Percentiles rank a stretch among this genome's conserved stretches.
These are phyloP conservation scores for Pythium myriotylum DNA, from an alignment of 352 stramenopile genomes.

Conservation along the genomic window DNA sequence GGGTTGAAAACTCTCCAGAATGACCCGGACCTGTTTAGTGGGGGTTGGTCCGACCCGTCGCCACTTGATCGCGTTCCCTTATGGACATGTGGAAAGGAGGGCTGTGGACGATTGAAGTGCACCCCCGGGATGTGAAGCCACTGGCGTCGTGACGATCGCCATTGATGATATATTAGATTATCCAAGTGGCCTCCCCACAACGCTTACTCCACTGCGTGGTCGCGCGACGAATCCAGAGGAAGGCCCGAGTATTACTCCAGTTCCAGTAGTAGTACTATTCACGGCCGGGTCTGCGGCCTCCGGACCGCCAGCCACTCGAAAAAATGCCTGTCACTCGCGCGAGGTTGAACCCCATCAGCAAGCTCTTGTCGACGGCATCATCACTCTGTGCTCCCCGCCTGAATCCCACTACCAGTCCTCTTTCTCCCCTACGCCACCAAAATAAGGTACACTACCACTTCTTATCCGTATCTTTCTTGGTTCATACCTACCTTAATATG, in stretches of 20 bases:
- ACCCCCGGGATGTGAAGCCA: slow-evolving; percentile 20
- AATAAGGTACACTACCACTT: too few species aligned
- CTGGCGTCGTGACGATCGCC: too few species aligned
- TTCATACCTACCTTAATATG: background rate
- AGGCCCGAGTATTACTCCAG: too few species aligned
- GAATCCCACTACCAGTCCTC: too few species aligned
- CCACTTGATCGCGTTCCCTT: slow-evolving; percentile 34
- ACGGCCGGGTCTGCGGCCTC: too few species aligned
- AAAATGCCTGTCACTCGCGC: slow-evolving; percentile 18
- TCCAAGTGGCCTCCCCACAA: too few species aligned
- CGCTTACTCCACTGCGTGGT: too few species aligned
- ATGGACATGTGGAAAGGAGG: slow-evolving; percentile 27
- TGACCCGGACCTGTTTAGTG: background rate
- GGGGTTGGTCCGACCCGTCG: slow-evolving; percentile 6
- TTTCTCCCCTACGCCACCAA: background rate
- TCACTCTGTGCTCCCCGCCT: background rate
- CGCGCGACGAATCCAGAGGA: too few species aligned
- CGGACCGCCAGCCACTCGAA: slow-evolving; percentile 1
- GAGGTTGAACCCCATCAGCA: slow-evolving; percentile 26
- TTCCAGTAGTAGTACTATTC: too few species aligned
- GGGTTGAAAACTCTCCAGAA: too few species aligned
- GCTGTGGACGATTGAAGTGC: slow-evolving; percentile 29
- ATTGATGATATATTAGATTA: too few species aligned
- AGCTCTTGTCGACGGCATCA: slow-evolving; percentile 3
- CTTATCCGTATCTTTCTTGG: too few species aligned